Evolutionary conservation across 2,329 filamentous ascomycete species (phyloP).

Genomic region (Didymellaceae sp.): DNA sequence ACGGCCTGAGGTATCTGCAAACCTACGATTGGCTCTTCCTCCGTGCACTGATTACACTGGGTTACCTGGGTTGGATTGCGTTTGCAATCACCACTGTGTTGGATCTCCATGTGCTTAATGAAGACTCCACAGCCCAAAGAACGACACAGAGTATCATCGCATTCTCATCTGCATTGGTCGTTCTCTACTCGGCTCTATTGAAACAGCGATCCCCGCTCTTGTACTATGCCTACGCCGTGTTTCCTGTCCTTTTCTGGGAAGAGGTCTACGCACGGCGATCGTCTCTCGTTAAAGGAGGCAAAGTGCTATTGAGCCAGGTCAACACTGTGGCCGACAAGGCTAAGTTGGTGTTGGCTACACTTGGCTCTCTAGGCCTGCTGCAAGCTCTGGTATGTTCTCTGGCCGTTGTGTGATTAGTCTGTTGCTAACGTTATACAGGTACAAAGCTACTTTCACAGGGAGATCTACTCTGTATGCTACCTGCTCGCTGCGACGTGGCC

Average conservation of each 20-base stretch:
- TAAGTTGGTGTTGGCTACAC: conserved; percentile 67
- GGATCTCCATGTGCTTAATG: conserved; percentile 83
- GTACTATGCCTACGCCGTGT: conserved; percentile 92
- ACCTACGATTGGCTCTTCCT: conserved; percentile 99
- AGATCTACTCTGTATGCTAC: conserved; percentile 84
- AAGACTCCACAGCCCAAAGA: conserved; percentile 68
- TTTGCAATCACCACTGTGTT: conserved; percentile 90
- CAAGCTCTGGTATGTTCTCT: conserved; percentile 67
- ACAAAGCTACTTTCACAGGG: conserved; percentile 87
- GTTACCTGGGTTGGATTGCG: conserved; percentile 94
- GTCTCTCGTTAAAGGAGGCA: conserved; percentile 71
- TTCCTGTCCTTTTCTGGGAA: conserved; percentile 96
- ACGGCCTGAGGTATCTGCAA: conserved; percentile 90
- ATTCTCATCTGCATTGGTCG: conserved; percentile 78
- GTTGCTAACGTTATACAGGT: conserved; percentile 61
- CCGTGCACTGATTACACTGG: conserved; percentile 82
- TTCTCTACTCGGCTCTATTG: conserved; percentile 78
- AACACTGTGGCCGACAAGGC: conserved; percentile 64
- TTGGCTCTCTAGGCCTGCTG: conserved; percentile 75
- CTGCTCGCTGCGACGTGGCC: conserved; percentile 81
- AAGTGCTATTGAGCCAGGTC: conserved; percentile 72
- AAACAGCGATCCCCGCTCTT: conserved; percentile 79
- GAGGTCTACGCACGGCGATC: conserved; percentile 82
- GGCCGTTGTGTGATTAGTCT: background rate
- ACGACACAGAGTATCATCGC: conserved; percentile 64